phyloP scores from a whole-genome alignment of 805 yeast species.

The Komagataella pseudopastoris region DNA sequence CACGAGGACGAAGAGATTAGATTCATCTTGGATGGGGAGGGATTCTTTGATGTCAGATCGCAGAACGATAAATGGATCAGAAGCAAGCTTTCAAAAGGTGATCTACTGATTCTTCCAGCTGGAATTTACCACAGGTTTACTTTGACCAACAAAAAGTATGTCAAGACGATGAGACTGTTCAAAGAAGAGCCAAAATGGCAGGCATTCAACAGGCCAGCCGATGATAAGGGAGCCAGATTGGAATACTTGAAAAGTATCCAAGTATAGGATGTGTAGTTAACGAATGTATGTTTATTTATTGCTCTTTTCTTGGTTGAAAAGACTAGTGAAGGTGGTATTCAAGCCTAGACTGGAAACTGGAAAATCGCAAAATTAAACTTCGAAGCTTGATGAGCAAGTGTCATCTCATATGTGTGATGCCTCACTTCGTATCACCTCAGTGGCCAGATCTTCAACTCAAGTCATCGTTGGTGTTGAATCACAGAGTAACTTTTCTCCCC shows the following conservation, averaged over 20 bases:
- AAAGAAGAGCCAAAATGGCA: slow-evolving; percentile 96
- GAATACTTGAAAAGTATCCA: slow-evolving; percentile 26
- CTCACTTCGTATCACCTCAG: too few relatives aligned
- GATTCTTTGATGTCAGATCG: slow-evolving; percentile 81
- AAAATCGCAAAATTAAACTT: too few relatives aligned
- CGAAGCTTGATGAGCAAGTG: too few relatives aligned
- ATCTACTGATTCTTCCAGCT: slow-evolving; percentile 68
- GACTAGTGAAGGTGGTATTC: neutral
- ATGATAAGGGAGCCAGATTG: slow-evolving; percentile 27
- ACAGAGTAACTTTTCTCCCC: too few relatives aligned
- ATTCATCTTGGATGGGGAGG: slow-evolving; percentile 79
- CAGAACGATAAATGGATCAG: slow-evolving; percentile 61
- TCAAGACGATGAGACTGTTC: slow-evolving; percentile 73
- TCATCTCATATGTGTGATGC: too few relatives aligned
- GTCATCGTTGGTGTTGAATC: too few relatives aligned
- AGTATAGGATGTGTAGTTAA: neutral
- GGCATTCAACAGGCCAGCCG: slow-evolving; percentile 63
- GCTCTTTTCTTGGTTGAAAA: neutral
- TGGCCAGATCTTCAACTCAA: too few relatives aligned
- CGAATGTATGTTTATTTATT: neutral
- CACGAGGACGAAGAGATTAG: slow-evolving; percentile 97
- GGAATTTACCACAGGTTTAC: slow-evolving; percentile 95
- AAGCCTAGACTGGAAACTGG: too few relatives aligned
- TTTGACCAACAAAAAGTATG: slow-evolving; percentile 43
- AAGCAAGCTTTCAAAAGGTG: slow-evolving; percentile 46